A percentile compares a stretch with the other conserved stretches of the same genome.
Conservation (phyloP, 768 basidiomycete genomes). For the Trametes punicea region DNA sequence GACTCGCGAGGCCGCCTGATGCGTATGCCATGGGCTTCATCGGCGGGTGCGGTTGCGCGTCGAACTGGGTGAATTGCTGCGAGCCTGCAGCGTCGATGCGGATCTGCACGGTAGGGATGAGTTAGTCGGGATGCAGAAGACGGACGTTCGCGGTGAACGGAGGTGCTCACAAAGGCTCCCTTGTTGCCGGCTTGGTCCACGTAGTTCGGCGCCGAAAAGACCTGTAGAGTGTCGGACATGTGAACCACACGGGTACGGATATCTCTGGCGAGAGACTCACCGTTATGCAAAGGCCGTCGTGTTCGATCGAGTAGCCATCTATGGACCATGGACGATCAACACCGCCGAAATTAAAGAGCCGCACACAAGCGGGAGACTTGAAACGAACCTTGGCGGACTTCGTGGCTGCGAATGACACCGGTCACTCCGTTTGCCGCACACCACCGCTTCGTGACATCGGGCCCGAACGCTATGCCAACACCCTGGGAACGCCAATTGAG, state of each 20-base stretch:
- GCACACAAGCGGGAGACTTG: not conserved
- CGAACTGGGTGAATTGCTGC: constrained; percentile 75
- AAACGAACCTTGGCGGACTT: constrained; percentile 87
- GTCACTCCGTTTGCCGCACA: constrained; percentile 83
- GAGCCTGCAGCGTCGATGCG: constrained; percentile 78
- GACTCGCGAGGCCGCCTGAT: constrained; percentile 56
- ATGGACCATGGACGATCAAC: not conserved
- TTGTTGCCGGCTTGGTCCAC: constrained; percentile 91
- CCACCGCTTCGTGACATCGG: constrained; percentile 89
- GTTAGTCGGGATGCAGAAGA: not conserved
- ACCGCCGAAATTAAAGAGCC: constrained; percentile 1
- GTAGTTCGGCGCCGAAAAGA: constrained; percentile 95
- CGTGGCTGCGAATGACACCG: constrained; percentile 91
- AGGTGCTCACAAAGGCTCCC: constrained; percentile 74
- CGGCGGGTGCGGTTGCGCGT: constrained; percentile 83
- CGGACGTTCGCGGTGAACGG: not conserved
- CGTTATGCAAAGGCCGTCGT: constrained; percentile 91
- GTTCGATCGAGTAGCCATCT: constrained; percentile 95
- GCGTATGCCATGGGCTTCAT: constrained; percentile 93
- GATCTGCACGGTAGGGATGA: constrained; percentile 45
- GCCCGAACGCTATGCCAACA: constrained; percentile 94
- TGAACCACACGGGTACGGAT: constrained; percentile 7
- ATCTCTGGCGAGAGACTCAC: constrained; percentile 38
- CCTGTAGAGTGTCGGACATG: constrained; percentile 39
- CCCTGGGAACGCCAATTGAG: constrained; percentile 50